These are phyloP conservation scores for Candida oleophila DNA, from an alignment of 805 yeast genomes.

Conservation along the genomic window DNA sequence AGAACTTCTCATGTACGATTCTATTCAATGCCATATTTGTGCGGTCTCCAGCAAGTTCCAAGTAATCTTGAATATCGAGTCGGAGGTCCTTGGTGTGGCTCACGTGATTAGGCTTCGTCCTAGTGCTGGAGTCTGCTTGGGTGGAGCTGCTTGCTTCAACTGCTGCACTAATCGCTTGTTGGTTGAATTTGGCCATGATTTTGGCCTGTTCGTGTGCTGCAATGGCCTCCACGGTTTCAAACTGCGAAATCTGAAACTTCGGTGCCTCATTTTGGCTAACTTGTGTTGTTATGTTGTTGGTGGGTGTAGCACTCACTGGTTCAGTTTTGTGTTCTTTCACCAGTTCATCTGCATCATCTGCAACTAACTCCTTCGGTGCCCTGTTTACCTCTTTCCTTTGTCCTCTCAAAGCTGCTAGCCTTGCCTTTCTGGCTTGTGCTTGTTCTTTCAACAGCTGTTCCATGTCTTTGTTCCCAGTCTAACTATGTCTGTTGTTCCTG, in stretches of 20 bases:
- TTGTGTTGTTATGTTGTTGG: slow-evolving; percentile 3
- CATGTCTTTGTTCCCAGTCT: background rate
- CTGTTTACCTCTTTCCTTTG: slow-evolving; percentile 3
- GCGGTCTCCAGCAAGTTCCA: background rate
- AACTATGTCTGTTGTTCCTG: background rate
- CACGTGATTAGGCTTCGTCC: background rate
- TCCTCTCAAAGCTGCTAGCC: slow-evolving; percentile 17
- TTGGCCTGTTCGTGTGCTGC: slow-evolving; percentile 22
- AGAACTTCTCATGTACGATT: slow-evolving; percentile 24
- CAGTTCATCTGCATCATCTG: background rate
- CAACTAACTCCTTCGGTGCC: slow-evolving; percentile 2
- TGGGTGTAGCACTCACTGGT: background rate
- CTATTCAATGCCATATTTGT: slow-evolving; percentile 10
- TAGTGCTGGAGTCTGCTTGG: background rate
- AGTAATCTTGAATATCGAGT: background rate
- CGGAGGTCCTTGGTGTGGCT: background rate
- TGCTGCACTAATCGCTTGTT: slow-evolving; percentile 12
- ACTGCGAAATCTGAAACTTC: slow-evolving; percentile 10
- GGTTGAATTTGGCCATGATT: slow-evolving; percentile 16
- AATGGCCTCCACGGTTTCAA: slow-evolving; percentile 28
- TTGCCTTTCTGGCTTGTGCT: slow-evolving; percentile 15
- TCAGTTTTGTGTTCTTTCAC: background rate
- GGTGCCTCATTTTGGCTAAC: slow-evolving; percentile 3
- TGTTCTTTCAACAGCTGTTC: slow-evolving; percentile 6
- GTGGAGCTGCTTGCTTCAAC: background rate